Evolutionary conservation across 208 protist genomes (phyloP).

Genomic region (Naegleria fowleri): DNA sequence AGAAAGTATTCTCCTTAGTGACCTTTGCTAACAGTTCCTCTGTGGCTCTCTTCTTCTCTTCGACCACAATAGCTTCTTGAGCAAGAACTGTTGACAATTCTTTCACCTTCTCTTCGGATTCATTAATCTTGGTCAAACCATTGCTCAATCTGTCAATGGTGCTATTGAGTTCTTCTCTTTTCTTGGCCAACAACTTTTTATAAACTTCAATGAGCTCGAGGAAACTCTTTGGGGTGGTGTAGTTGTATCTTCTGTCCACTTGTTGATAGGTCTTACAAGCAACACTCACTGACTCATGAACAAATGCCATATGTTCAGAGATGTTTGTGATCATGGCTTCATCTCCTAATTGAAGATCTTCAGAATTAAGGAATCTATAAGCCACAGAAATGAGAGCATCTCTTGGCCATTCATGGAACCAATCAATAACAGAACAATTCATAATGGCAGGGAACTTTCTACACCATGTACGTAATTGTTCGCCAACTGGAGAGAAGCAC

Average conservation of each 20-base stretch:
- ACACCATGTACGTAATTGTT: slow-evolving; percentile 90
- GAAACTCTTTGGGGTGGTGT: slow-evolving; percentile 98
- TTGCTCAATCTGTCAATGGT: slow-evolving; percentile 81
- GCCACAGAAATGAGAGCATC: slow-evolving; percentile 93
- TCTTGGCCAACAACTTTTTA: slow-evolving; percentile 83
- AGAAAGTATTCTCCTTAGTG: slow-evolving; percentile 84
- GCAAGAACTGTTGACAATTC: slow-evolving; percentile 59
- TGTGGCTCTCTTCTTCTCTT: slow-evolving; percentile 85
- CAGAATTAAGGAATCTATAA: slow-evolving; percentile 76
- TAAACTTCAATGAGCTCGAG: slow-evolving; percentile 97
- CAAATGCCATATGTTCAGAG: slow-evolving; percentile 90
- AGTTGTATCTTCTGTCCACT: slow-evolving; percentile 89
- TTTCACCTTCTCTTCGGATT: slow-evolving; percentile 67
- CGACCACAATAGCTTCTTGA: slow-evolving; percentile 81
- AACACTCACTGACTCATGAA: slow-evolving; percentile 85
- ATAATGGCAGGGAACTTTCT: slow-evolving; percentile 96
- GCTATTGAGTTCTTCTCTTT: slow-evolving; percentile 76
- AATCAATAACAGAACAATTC: slow-evolving; percentile 96
- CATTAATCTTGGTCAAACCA: slow-evolving; percentile 85
- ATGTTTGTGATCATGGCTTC: slow-evolving; percentile 72
- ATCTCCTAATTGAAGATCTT: slow-evolving; percentile 52
- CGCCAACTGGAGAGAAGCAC: slow-evolving; percentile 95
- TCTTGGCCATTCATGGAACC: slow-evolving; percentile 96
- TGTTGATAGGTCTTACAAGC: slow-evolving; percentile 81
- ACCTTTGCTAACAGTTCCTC: slow-evolving; percentile 86